Evolutionary conservation across 2,329 filamentous ascomycete species (phyloP), one percentile per base, ranked within the genome.

Genomic region (Colletotrichum camelliae): DNA sequence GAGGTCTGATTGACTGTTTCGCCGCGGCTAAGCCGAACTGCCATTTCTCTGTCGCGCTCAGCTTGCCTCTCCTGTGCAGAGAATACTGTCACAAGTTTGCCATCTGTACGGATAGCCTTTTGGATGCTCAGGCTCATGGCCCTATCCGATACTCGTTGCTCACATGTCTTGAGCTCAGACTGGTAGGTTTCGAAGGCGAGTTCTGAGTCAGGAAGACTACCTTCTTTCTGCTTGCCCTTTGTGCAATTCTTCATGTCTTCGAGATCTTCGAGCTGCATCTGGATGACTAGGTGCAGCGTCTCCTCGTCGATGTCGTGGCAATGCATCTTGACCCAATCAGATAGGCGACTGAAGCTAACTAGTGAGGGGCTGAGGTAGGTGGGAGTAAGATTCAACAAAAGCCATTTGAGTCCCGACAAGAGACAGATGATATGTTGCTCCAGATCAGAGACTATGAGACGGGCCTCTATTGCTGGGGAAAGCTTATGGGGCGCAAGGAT

Each of bases 51-150:
- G 24, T 74, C 72, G 10, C 27, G 60, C 10, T 24, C 27, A 15
- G 67, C 60, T 27, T 74, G 72, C 15, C 48, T 33, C 48, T 74
- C 72, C 43, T 70, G 58, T 6, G 31, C 33, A 9, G 13, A 31
- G 12, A 71, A 37, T 10, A n/a, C n/a, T 12, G 2, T n/a, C 16
- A 74, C 52, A 21, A 71, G 15, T 18, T n/a, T n/a, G 7, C 60
- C 60, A 31, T 86, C 67, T 27, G 29, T 15, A 10, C 13, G 86
- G 4, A 77, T 72, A 2, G 79, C 77, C n/a, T 69, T 74, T 18
- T 73, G 76, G 0, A 80, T 76, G 55, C 79, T 80, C 33, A 67
- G 74, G 29, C 76, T 70, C 75, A 80, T 77, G 33, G 24, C 29
- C 4, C 67, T 71, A 39, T 80, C 79, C 9, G 66, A 33, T 10